Base-by-base conservation (phyloP, 1,284 basidiomycete genomes). In the Stygiomarasmius scandens region DNA sequence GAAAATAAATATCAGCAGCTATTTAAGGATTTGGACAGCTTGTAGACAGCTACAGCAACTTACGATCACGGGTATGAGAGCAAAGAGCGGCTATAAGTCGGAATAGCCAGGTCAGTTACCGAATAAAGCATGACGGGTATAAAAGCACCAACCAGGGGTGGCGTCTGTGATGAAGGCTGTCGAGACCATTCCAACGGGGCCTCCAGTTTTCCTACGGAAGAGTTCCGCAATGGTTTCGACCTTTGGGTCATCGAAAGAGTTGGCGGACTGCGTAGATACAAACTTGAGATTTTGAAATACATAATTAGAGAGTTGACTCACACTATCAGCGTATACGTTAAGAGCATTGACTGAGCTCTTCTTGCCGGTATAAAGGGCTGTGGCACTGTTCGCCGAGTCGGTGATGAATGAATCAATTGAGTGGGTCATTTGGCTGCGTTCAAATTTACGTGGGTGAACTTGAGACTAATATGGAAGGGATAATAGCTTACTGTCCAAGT, bases 361-460 rank as follows among this genome's bases (percentile, higher is more conserved):
- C 63, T 77, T 75, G 12, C 76, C 76, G 0, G 74, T 73, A 55
- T 76, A 77, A 23, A 77, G 65, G 24, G 76, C 74, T 41, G 75
- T 76, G 2, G 76, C 76, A 14, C 74, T 76, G 64, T 77, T 77
- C 2, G 76, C 76, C 2, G 76, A 77, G 64, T 77, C 76, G 48
- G 76, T 77, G 61, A 77, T 77, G 61, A 76, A 75, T 0, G 76
- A 76, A 56, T 77, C 76, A 24, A 77, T 69, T 1, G 75, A 77
- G 59, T 77, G 76, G 6, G 75, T 76, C 76, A 77, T 77, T 69
- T 77, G 76, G 52, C 74, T 76, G 47, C 12, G 12, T 32, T 32
- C 12, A 5, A 5, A 32, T 5, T 32, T 14, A 29, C 10, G 52
- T 16, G 14, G 45, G 6, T 23, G 20, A n/a, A 27, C 27, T n/a